Percentiles rank a stretch among this genome's conserved stretches.
phyloP scores from a whole-genome alignment of 129 eudicot genomes.

The Glebionis coronaria region DNA sequence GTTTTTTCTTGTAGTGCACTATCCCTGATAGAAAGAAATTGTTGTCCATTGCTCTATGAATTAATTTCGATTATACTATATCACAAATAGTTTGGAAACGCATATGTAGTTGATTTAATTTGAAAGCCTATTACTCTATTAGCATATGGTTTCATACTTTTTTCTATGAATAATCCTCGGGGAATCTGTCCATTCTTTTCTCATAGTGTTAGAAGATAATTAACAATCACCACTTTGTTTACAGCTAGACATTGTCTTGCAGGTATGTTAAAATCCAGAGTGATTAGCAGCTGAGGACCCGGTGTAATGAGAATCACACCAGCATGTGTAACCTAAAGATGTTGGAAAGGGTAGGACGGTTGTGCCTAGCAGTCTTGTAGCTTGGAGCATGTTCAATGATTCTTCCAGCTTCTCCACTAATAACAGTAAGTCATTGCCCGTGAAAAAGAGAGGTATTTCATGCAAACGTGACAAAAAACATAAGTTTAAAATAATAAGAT shows the following conservation, averaged over 20 bases:
- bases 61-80: too few relatives aligned
- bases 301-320: constrained; percentile 28
- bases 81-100: too few relatives aligned
- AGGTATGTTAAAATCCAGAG: constrained; percentile 95
- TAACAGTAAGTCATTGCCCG: constrained; percentile 35
- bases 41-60: too few relatives aligned
- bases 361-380: constrained; percentile 96
- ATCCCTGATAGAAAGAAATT: too few relatives aligned
- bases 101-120: too few relatives aligned
- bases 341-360: constrained; percentile 38
- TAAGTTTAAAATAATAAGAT: too few relatives aligned
- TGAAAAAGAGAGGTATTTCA: constrained; percentile 71
- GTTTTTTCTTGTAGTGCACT: too few relatives aligned
- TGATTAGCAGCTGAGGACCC: constrained; percentile 70
- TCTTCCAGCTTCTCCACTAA: constrained; percentile 59
- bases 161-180: too few relatives aligned
- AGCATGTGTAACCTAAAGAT: constrained; percentile 72
- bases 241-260: constrained; percentile 9
- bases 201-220: too few relatives aligned
- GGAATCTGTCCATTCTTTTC: too few relatives aligned
- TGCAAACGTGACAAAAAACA: constrained; percentile 96
- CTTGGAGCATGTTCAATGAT: constrained; percentile 98
- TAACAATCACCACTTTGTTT: background rate
- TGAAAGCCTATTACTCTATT: too few relatives aligned
- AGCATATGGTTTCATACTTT: too few relatives aligned